A percentile compares a stretch with the other conserved stretches of the same genome.
Evolutionary conservation across 768 basidiomycete genomes (phyloP).

Genomic region (Boletus insuetus): DNA sequence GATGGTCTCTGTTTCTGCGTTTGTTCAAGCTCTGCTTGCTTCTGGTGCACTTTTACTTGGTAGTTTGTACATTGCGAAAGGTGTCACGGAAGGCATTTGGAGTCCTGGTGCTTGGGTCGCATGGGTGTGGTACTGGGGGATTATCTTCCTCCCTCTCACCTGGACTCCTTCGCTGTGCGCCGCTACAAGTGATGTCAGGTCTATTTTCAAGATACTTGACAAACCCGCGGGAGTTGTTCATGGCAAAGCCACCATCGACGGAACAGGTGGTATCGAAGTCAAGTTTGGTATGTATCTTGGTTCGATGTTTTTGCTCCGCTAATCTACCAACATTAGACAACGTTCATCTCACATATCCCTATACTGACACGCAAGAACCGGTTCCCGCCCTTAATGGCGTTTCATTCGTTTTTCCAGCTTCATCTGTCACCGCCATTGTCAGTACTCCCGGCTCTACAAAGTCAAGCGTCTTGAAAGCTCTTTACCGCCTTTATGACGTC

Average conservation of each 20-base stretch:
- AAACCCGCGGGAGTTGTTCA: slow-evolving; percentile 86
- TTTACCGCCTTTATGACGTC: slow-evolving; percentile 93
- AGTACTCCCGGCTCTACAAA: slow-evolving; percentile 82
- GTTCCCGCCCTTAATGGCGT: slow-evolving; percentile 67
- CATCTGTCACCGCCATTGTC: slow-evolving; percentile 86
- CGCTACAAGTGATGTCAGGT: slow-evolving; percentile 75
- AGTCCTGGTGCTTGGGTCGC: slow-evolving; percentile 28
- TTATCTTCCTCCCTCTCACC: slow-evolving; percentile 35
- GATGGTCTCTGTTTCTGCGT: not conserved
- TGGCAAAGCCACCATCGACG: slow-evolving; percentile 69
- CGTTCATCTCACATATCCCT: slow-evolving; percentile 77
- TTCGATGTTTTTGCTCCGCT: not conserved
- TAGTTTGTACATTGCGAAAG: slow-evolving; percentile 27
- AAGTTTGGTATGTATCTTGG: slow-evolving; percentile 66
- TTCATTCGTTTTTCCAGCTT: slow-evolving; percentile 86
- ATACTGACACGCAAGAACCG: slow-evolving; percentile 51
- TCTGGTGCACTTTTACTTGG: slow-evolving; percentile 80
- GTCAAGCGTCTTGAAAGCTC: slow-evolving; percentile 78
- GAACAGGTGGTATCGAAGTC: slow-evolving; percentile 73
- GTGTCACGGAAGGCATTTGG: slow-evolving; percentile 29
- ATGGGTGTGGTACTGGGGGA: slow-evolving; percentile 32
- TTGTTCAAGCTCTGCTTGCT: slow-evolving; percentile 79
- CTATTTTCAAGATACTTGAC: slow-evolving; percentile 73
- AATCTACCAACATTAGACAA: slow-evolving; percentile 49
- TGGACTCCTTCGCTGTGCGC: slow-evolving; percentile 52